A percentile compares a stretch with the other conserved stretches of the same genome.
phyloP scores from a whole-genome alignment of 2,329 filamentous ascomycete genomes.

The Diaporthe aspalathi region DNA sequence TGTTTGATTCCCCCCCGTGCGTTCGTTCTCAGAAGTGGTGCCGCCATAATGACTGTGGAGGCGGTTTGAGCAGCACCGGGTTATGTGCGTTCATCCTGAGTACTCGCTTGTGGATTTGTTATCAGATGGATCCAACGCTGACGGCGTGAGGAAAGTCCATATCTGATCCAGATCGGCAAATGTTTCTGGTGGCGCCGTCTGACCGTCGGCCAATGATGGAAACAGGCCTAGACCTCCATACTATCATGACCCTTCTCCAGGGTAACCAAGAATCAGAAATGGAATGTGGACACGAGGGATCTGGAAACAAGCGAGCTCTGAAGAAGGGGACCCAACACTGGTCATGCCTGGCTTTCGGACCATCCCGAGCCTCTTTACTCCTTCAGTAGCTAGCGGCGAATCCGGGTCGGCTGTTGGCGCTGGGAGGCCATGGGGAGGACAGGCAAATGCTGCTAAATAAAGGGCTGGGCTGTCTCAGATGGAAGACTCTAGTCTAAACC shows the following conservation, averaged over 20 bases:
- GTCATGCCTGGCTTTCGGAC: slow-evolving; percentile 7
- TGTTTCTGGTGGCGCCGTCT: background rate
- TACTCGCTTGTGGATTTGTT: background rate
- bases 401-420: no score
- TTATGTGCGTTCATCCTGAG: slow-evolving; percentile 8
- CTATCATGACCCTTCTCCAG: background rate
- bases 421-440: no score
- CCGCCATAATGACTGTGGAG: background rate
- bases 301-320: slow-evolving; percentile 25
- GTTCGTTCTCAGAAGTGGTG: background rate
- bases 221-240: background rate
- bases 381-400: background rate
- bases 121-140: background rate
- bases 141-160: background rate
- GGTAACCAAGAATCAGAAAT: background rate
- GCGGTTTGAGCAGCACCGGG: background rate
- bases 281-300: slow-evolving; percentile 4
- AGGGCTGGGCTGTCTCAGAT: slow-evolving; percentile 5
- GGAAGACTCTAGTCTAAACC: slow-evolving; percentile 12
- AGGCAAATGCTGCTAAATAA: slow-evolving; percentile 1
- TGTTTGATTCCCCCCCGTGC: slow-evolving; percentile 8
- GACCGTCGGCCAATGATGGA: slow-evolving; percentile 3
- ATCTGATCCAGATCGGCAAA: background rate
- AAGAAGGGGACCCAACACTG: background rate
- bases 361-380: slow-evolving; percentile 16